Evolutionary conservation across 2,329 filamentous ascomycete genomes (phyloP), one percentile per base, ranked within the genome.

Genomic region (Lachnellula arida): DNA sequence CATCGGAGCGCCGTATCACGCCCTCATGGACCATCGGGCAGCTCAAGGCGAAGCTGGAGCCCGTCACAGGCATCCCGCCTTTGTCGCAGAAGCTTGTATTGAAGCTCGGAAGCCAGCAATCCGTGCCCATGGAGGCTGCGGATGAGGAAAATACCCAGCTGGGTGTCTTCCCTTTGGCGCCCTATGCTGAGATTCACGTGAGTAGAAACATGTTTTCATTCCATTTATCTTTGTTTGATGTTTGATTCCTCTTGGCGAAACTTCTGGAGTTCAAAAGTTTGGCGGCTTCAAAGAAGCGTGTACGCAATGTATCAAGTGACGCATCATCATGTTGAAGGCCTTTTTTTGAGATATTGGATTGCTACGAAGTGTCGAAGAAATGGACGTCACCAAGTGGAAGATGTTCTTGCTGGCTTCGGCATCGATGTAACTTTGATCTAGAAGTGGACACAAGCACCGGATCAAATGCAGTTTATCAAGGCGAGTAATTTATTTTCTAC

Each of bases 41-140:
- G 67, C 81, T 97, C 66, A 96, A 93, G 76, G 75, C 80, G 52
- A 95, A 94, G 73, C 85, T 99, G 51, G 93, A 97, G 74, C 88
- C 91, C 59, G 86, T 97, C 74, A 97, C 93, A 2, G 94, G 94
- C 59, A 85, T 97, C 39, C 93, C 94, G 15, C 89, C 92, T 11
- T 81, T 81, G 32, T 85, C 81, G 58, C 94, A 97, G 72, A 83
- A 78, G 60, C 80, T 99, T 59, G 85, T 78, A 32, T 78, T 97
- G 69, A 89, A 86, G 70, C 76, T 85, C 15, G 77, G 81, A 35
- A 73, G 76, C 55, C 79, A 84, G 65, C 80, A 85, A 60, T 78
- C 78, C 59, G 78, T 89, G 62, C 73, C 86, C 51, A 77, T 95
- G 65, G 80, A 86, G 67, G 86, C 86, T 46, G 75, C 79, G 40